phyloP scores from a whole-genome alignment of 2,329 filamentous ascomycete species.

The Pseudomassariella vexata region DNA sequence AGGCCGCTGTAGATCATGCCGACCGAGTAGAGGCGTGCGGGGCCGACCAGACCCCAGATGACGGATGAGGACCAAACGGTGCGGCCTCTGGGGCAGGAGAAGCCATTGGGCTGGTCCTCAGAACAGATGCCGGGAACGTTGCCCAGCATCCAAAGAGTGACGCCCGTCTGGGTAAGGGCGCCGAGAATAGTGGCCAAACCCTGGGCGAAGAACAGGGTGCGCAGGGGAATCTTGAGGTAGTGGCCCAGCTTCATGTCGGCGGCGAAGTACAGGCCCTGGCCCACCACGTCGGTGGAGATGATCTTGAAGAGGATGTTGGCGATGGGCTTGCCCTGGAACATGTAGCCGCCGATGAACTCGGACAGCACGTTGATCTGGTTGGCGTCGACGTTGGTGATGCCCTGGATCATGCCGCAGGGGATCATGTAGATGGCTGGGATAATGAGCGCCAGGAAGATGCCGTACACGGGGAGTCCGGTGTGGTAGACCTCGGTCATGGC shows the following conservation, averaged over 20 bases:
- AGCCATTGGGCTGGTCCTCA: constrained; percentile 34
- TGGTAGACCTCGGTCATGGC: constrained; percentile 27
- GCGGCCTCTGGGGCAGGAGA: constrained; percentile 42
- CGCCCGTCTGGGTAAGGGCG: constrained; percentile 35
- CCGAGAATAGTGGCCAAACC: constrained; percentile 40
- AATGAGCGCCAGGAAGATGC: constrained; percentile 35
- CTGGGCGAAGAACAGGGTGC: constrained; percentile 41
- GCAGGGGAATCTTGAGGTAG: constrained; percentile 43
- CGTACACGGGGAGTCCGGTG: constrained; percentile 38
- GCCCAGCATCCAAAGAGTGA: constrained; percentile 25
- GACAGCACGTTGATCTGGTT: constrained; percentile 43
- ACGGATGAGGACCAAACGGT: constrained; percentile 41
- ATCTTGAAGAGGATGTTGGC: constrained; percentile 42
- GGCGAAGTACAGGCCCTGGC: constrained; percentile 38
- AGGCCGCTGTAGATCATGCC: constrained; percentile 40
- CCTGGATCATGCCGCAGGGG: constrained; percentile 41
- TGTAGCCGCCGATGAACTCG: constrained; percentile 42
- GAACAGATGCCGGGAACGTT: constrained; percentile 35
- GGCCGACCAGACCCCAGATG: constrained; percentile 48
- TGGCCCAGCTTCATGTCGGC: constrained; percentile 46
- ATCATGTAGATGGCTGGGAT: constrained; percentile 39
- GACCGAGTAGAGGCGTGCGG: constrained; percentile 37
- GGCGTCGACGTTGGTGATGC: constrained; percentile 39
- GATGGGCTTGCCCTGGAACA: constrained; percentile 37
- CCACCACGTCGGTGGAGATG: constrained; percentile 31